These are phyloP conservation scores for Globisporangium paroecandrum DNA, from an alignment of 352 stramenopile genomes.

Conservation along the genomic window DNA sequence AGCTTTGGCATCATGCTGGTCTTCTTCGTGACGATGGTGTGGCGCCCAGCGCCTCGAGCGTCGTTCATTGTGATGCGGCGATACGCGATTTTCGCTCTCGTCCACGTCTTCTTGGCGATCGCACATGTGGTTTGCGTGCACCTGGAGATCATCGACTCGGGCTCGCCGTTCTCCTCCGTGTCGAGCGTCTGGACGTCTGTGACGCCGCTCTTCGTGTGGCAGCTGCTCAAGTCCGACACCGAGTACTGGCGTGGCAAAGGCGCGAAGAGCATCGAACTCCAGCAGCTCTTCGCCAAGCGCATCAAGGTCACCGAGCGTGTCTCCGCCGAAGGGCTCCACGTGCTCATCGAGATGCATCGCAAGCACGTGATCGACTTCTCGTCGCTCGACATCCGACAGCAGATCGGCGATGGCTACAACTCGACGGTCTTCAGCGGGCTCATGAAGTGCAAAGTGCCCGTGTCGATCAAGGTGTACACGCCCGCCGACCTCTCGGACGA, in stretches of 20 bases:
- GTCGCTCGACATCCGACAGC: conserved; percentile 47
- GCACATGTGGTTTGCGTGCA: conserved; percentile 45
- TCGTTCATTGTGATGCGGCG: conserved; percentile 24
- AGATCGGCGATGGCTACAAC: conserved; percentile 45
- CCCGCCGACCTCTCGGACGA: conserved; percentile 54
- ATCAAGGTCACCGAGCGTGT: conserved; percentile 45
- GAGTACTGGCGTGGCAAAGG: conserved; percentile 60
- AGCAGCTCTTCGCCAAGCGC: conserved; percentile 38
- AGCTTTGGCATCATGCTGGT: conserved; percentile 6
- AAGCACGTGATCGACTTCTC: conserved; percentile 75
- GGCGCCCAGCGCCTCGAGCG: conserved; percentile 30
- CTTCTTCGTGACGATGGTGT: conserved; percentile 8
- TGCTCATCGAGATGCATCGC: conserved; percentile 71
- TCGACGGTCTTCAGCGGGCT: conserved; percentile 48
- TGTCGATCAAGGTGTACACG: conserved; percentile 73
- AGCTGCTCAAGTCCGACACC: conserved; percentile 51
- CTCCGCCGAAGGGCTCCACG: conserved; percentile 57
- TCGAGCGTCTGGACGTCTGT: conserved; percentile 45
- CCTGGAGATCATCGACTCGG: conserved; percentile 35
- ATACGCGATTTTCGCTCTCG: conserved; percentile 43
- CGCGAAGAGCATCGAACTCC: conserved; percentile 33
- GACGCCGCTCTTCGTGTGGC: conserved; percentile 54
- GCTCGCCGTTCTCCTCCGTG: conserved; percentile 51
- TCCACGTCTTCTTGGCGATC: conserved; percentile 40
- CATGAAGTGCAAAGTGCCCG: conserved; percentile 37